A percentile compares a stretch with the other conserved stretches of the same genome.
Conservation (phyloP, 2,329 filamentous ascomycete genomes). For the Aureobasidium sp. region DNA sequence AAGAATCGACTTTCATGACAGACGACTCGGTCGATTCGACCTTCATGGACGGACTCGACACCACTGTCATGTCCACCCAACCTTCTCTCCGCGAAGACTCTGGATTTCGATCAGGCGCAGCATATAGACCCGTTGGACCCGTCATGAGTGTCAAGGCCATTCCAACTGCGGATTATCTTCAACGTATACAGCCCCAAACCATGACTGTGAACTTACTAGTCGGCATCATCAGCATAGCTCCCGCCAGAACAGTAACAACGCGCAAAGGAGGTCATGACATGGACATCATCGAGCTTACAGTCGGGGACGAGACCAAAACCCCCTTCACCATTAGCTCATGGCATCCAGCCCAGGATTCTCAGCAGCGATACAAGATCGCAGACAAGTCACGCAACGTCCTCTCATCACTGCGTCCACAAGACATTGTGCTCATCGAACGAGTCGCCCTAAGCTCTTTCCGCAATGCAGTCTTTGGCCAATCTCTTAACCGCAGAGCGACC, state of each 20-base stretch:
- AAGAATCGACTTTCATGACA: constrained; percentile 31
- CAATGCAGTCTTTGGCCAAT: constrained; percentile 76
- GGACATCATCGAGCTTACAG: constrained; percentile 66
- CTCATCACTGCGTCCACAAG: constrained; percentile 55
- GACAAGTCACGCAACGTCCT: constrained; percentile 32
- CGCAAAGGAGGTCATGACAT: constrained; percentile 46
- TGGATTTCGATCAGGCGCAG: constrained; percentile 6
- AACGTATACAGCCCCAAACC: constrained; percentile 67
- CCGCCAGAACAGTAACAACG: constrained; percentile 61
- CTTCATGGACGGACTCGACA: constrained; percentile 22
- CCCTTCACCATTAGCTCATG: constrained; percentile 82
- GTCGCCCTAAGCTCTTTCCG: constrained; percentile 71
- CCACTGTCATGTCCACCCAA: neutral
- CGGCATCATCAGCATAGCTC: constrained; percentile 65
- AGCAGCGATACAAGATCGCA: constrained; percentile 19
- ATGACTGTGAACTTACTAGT: constrained; percentile 77
- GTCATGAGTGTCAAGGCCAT: constrained; percentile 62
- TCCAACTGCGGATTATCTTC: constrained; percentile 59
- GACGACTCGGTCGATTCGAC: constrained; percentile 29
- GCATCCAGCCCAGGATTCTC: constrained; percentile 46
- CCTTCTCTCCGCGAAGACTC: constrained; percentile 20
- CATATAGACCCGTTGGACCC: constrained; percentile 28
- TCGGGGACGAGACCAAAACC: constrained; percentile 78
- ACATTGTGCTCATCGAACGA: constrained; percentile 73
- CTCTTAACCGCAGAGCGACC: constrained; percentile 64